These are phyloP conservation scores for Verticillium longisporum DNA, from an alignment of 2,329 filamentous ascomycete genomes.

Conservation along the genomic window DNA sequence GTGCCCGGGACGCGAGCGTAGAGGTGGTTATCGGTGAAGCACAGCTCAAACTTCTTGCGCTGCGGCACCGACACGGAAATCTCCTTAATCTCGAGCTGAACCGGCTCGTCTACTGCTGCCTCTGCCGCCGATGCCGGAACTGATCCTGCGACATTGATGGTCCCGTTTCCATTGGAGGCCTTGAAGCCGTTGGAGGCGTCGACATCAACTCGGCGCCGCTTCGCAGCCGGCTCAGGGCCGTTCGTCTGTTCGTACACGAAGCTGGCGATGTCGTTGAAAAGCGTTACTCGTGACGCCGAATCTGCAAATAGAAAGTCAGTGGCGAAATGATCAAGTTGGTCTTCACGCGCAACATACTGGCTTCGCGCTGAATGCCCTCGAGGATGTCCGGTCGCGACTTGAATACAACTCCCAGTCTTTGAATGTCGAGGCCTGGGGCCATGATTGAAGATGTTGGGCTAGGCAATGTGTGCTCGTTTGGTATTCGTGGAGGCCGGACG, in stretches of 20 bases:
- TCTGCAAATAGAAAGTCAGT: conserved; percentile 27
- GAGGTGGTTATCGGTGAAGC: conserved; percentile 52
- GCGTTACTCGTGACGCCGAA: conserved; percentile 37
- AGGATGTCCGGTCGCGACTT: conserved; percentile 50
- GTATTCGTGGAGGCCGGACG: no score
- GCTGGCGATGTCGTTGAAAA: conserved; percentile 51
- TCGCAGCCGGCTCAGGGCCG: conserved; percentile 39
- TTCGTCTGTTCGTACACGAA: conserved; percentile 40
- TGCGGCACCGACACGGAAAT: conserved; percentile 62
- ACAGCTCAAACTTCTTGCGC: conserved; percentile 61
- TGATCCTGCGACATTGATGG: not conserved
- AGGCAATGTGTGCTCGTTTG: not conserved
- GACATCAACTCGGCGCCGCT: conserved; percentile 45
- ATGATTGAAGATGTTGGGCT: conserved; percentile 20
- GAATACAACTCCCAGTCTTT: conserved; percentile 46
- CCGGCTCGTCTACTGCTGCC: conserved; percentile 36
- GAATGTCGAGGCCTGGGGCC: conserved; percentile 37
- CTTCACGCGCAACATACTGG: conserved; percentile 33
- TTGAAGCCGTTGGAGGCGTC: conserved; percentile 20
- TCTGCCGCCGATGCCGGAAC: conserved; percentile 9
- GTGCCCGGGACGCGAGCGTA: conserved; percentile 50
- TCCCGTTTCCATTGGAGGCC: conserved; percentile 14
- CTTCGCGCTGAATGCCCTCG: conserved; percentile 42
- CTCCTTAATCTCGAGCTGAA: conserved; percentile 56
- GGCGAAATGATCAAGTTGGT: not conserved